Base-by-base conservation (phyloP, 495 filamentous ascomycete species). In the Lasiosphaeris hirsuta region DNA sequence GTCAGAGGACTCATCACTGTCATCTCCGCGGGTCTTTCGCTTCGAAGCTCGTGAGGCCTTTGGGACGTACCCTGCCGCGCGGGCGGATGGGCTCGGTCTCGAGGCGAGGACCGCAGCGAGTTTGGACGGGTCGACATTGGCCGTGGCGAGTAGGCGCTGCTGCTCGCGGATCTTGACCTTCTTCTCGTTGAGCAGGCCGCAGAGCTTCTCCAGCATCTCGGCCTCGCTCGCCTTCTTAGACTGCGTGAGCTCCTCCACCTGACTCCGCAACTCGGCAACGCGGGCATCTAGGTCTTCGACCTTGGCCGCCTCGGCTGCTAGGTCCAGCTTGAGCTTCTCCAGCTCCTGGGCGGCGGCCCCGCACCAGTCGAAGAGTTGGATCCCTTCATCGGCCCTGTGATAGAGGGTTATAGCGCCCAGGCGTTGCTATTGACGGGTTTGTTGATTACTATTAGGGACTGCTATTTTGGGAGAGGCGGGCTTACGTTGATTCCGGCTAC, bases 111-210 rank as follows among this genome's bases (percentile, higher is more conserved):
- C 54, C 1, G 66, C 63, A 37, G 60, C 64, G 7, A 68, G 72
- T 46, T 62, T 77, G 1, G 70, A 63, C 0, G 77, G 69, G 64
- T 88, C 82, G 8, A 82, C 68, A 38, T 79, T 84, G 7, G 84
- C 81, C n/a, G 77, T 75, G 13, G 78, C 80, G 5, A 94, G 68
- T 8, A 92, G 62, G 15, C 86, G 79, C 59, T 90, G 86, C 67
- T 94, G 89, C 58, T 93, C 87, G 33, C 90, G 76, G 18, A 96
- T 93, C 71, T 94, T 95, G n/a, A 89, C 75, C 70, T 96, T 96
- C 72, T 96, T 96, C 63, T 86, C 85, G 60, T 96, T 96, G 0
- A 96, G 70, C 1, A 95, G 69, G 15, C 81, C 76, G 36, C 79
- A 79, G 54, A 91, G 90, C 65, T 89, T 91, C 38, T 82, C 78